Conservation (phyloP, 305 asterid species). For the Fraxinus sp. region DNA sequence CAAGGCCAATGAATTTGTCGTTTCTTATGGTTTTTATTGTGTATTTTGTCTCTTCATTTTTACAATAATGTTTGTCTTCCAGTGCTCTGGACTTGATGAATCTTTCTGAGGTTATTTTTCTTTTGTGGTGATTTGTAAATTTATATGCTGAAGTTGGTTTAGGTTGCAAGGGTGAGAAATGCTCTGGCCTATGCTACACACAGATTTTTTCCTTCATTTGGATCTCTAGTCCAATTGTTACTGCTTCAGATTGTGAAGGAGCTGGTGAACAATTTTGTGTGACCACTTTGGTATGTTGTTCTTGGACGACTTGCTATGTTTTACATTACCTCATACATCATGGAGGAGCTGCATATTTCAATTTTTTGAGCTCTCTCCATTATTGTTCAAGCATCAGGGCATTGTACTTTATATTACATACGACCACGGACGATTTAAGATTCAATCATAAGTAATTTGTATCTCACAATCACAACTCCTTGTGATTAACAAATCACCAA, state of each 20-base stretch:
- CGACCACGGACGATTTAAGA: too few species aligned
- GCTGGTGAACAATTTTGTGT: slow-evolving; percentile 99
- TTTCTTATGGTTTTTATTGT: slow-evolving; percentile 10
- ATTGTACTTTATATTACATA: too few species aligned
- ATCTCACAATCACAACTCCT: too few species aligned
- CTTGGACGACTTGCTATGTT: not conserved
- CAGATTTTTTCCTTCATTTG: slow-evolving; percentile 88
- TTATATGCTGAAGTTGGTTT: slow-evolving; percentile 26
- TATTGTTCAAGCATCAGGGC: slow-evolving; percentile 1
- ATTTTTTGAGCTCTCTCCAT: not conserved
- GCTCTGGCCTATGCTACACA: slow-evolving; percentile 94
- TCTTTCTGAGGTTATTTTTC: not conserved
- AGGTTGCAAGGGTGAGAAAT: slow-evolving; percentile 97
- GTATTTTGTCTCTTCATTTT: slow-evolving; percentile 9
- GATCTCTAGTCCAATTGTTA: slow-evolving; percentile 95
- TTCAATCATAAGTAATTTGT: too few species aligned
- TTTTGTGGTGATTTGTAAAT: slow-evolving; percentile 4
- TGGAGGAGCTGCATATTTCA: slow-evolving; percentile 19
- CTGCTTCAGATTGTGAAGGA: slow-evolving; percentile 99
- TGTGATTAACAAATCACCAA: too few species aligned
- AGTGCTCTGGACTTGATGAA: slow-evolving; percentile 4
- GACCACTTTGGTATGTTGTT: slow-evolving; percentile 82
- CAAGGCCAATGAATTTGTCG: not conserved
- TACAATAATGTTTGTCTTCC: slow-evolving; percentile 4
- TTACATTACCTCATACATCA: slow-evolving; percentile 21